Conservation (phyloP, 352 stramenopile genomes). For the Pythium dissotocum region DNA sequence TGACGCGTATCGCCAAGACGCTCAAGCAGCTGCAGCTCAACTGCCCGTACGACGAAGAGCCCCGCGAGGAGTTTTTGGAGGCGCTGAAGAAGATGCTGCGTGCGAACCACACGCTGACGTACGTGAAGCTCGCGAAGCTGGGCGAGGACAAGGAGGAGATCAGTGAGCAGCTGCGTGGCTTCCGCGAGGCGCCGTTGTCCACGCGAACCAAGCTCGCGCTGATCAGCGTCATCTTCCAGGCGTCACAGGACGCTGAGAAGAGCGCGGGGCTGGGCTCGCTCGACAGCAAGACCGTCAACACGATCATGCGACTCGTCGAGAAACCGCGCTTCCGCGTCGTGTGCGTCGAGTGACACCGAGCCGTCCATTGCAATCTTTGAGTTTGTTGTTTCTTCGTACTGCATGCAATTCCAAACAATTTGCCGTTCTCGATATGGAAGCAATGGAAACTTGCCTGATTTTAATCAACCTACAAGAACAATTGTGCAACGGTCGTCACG, state of each 20-base stretch:
- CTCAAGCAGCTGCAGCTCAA: conserved; percentile 1
- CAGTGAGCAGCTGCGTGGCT: not conserved
- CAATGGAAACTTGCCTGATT: too few relatives aligned
- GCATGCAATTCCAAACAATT: too few relatives aligned
- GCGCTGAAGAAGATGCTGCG: not conserved
- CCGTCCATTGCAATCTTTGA: too few relatives aligned
- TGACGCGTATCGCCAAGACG: not conserved
- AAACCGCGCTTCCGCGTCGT: not conserved
- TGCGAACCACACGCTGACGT: not conserved
- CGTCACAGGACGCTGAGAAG: not conserved
- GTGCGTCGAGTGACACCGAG: not conserved
- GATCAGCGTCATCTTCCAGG: not conserved
- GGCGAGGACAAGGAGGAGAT: not conserved
- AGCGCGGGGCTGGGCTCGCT: not conserved
- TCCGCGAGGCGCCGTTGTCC: not conserved
- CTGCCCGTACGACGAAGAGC: not conserved
- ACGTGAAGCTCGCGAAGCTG: not conserved
- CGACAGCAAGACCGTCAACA: not conserved
- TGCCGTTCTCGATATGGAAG: too few relatives aligned
- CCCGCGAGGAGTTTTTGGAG: not conserved
- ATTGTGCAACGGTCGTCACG: too few relatives aligned
- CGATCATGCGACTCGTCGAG: not conserved
- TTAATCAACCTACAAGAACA: too few relatives aligned
- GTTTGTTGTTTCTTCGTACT: too few relatives aligned
- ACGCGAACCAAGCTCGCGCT: not conserved